Percentiles rank a stretch among this genome's conserved stretches.
phyloP scores from a whole-genome alignment of 2,329 filamentous ascomycete genomes.

The Cordyceps cicadae region DNA sequence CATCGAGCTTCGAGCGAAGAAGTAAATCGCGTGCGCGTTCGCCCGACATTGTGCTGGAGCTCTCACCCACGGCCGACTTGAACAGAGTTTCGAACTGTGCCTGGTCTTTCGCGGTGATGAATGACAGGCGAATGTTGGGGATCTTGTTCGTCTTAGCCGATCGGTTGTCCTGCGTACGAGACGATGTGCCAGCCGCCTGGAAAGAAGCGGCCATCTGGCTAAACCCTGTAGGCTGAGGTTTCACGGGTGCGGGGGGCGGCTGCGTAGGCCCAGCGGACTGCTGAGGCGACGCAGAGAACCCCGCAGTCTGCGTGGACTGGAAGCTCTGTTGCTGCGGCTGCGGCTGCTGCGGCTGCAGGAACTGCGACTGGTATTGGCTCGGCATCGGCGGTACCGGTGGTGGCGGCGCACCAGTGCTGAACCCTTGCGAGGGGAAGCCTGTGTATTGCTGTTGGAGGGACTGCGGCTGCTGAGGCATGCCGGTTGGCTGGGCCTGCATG shows the following conservation, averaged over 20 bases:
- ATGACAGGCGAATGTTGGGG: conserved; percentile 87
- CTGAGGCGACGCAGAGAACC: conserved; percentile 42
- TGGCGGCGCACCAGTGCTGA: conserved; percentile 35
- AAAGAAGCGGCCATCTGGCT: conserved; percentile 60
- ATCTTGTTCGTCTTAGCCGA: conserved; percentile 62
- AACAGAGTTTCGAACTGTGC: conserved; percentile 96
- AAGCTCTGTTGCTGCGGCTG: conserved; percentile 32
- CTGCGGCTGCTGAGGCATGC: conserved; percentile 39
- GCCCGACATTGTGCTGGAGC: conserved; percentile 77
- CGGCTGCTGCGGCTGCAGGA: conserved; percentile 45
- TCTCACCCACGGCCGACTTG: conserved; percentile 84
- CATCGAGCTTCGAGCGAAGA: conserved; percentile 78
- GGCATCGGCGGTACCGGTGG: conserved; percentile 54
- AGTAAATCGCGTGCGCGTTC: conserved; percentile 89
- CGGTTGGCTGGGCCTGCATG: conserved; percentile 36
- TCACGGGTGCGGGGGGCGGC: conserved; percentile 51
- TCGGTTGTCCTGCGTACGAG: conserved; percentile 37
- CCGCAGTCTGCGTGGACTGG: conserved; percentile 34
- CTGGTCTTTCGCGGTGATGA: conserved; percentile 92
- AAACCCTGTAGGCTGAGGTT: conserved; percentile 59
- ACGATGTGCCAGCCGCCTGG: conserved; percentile 37
- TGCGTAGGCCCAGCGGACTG: conserved; percentile 39
- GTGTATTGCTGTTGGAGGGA: conserved; percentile 41
- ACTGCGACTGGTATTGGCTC: conserved; percentile 52
- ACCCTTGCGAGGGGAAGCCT: conserved; percentile 19